Evolutionary conservation across 2,329 filamentous ascomycete genomes (phyloP), one percentile per base, ranked within the genome.

Genomic region (Talaromyces sp.): DNA sequence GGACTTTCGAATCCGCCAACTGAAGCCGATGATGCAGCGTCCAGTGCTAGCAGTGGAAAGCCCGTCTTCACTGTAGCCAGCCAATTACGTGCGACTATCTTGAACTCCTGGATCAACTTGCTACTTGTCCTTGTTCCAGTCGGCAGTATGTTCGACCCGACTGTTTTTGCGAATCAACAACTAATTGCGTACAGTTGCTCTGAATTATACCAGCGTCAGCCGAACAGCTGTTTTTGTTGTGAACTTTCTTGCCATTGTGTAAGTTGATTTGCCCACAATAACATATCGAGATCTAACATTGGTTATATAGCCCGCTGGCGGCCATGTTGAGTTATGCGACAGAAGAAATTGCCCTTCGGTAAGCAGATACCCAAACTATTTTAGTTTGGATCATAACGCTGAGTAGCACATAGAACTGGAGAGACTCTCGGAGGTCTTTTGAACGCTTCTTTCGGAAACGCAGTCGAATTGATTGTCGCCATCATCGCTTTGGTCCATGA

Each of bases 211-310:
- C 19, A 69, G 80, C 11, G 79, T 90, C 60, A 82, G 85, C 72
- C 81, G 84, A 3, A 83, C 90, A 65, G 85, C 84, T 22, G 82
- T 95, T 56, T 97, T 97, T 73, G 86, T 93, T 64, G 86, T 97
- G 78, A 97, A 97, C 80, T 97, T 97, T 73, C 86, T 97, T 68
- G 94, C 93, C 67, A 97, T 97, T 70, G 89, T 97, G 75, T 78
- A 70, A 59, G 74, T 22, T 14, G 13, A 33, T 39, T n/a, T 37
- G 16, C 6, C 3, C 9, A 2, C n/a, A 60, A 16, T 6, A 27
- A 22, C 45, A 31, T 37, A 37, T 31, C 14, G n/a, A 45, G n/a
- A 31, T 16, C 43, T 33, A 62, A 49, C 47, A 63, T 62, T 10
- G 61, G 11, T 13, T 19, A 19, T 19, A 52, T 56, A 78, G 76